Base-by-base conservation (phyloP, 1,284 basidiomycete genomes). In the Vanrija sp. region DNA sequence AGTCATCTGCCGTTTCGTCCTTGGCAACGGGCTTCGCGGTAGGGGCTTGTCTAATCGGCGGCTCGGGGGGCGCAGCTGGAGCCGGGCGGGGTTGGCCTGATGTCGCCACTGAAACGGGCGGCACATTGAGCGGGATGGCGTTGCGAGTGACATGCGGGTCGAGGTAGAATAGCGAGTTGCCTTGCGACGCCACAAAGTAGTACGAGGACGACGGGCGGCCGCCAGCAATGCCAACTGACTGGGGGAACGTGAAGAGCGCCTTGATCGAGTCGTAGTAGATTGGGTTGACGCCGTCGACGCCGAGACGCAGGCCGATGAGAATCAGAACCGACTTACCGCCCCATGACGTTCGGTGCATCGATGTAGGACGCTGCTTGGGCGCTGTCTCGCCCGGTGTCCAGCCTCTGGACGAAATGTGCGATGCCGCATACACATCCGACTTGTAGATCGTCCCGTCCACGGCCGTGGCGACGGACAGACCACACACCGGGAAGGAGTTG, bases 201-300 rank as follows among this genome's bases (percentile, higher is more conserved):
- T 97, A 98, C 0, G 92, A 97, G 0, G 91, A 95, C 21, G 89
- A 89, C 0, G 95, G 95, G 26, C 94, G 83, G 3, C 95, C 95
- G 45, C 95, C 95, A 0, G 94, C 91, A 58, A 98, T 97, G 44
- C 95, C 95, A 40, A 97, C 89, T 3, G 88, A 91, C 77, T 97
- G 95, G 0, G 94, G 93, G 74, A 94, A 91, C 0, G 87, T 89
- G 75, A 95, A 98, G 23, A 96, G 76, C 18, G 84, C 92, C 82
- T 96, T 97, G 78, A 98, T 85, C 23, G 88, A 86, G 25, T 95
- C 88, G 74, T 94, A 88, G 78, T 98, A 98, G 63, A 94, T 85
- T 6, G 93, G 92, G 73, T 97, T 95, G 10, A 98, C 92, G 21
- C 91, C 87, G 54, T 95, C 90, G 38, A 98, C 78, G 3, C 95